phyloP scores from a whole-genome alignment of 805 yeast genomes.

The Yarrowia deformans region DNA sequence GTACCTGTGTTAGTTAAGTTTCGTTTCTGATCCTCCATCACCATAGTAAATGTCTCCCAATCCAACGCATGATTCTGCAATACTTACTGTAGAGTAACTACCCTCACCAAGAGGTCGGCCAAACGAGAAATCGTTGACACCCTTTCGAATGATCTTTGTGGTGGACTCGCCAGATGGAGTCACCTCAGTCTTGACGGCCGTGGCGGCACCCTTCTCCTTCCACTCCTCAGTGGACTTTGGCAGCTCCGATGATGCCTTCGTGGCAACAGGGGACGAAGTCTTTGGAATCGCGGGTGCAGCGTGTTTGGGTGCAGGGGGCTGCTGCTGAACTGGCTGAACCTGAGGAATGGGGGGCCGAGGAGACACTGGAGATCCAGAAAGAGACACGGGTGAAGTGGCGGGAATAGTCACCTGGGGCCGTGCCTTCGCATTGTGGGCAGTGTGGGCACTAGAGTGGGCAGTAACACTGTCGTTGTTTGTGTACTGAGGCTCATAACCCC shows the following conservation, averaged over 20 bases:
- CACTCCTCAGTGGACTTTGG: slow-evolving; percentile 54
- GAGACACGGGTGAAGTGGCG: slow-evolving; percentile 29
- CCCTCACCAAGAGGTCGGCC: slow-evolving; percentile 94
- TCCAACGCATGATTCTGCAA: slow-evolving; percentile 7
- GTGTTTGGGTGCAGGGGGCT: slow-evolving; percentile 23
- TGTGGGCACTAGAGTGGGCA: slow-evolving; percentile 29
- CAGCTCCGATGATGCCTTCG: slow-evolving; percentile 38
- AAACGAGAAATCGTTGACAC: slow-evolving; percentile 85
- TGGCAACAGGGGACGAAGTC: slow-evolving; percentile 28
- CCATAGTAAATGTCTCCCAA: slow-evolving; percentile 5
- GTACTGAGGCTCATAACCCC: slow-evolving; percentile 41
- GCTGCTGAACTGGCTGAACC: slow-evolving; percentile 9
- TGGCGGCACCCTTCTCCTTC: slow-evolving; percentile 68
- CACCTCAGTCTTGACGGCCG: slow-evolving; percentile 55
- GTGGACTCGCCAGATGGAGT: slow-evolving; percentile 58
- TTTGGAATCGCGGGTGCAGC: slow-evolving; percentile 41
- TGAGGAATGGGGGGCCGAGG: slow-evolving; percentile 29
- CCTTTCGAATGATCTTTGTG: slow-evolving; percentile 60
- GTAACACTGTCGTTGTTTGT: slow-evolving; percentile 38
- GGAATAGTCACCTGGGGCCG: slow-evolving; percentile 27
- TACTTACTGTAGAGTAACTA: slow-evolving; percentile 80
- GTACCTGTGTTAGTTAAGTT: slow-evolving; percentile 51
- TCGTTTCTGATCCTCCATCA: neutral
- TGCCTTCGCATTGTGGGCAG: slow-evolving; percentile 42
- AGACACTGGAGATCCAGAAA: slow-evolving; percentile 22